Percentiles rank a stretch among this genome's conserved stretches.
phyloP scores from a whole-genome alignment of 2,329 filamentous ascomycete genomes.

The Sporothrix globosa region DNA sequence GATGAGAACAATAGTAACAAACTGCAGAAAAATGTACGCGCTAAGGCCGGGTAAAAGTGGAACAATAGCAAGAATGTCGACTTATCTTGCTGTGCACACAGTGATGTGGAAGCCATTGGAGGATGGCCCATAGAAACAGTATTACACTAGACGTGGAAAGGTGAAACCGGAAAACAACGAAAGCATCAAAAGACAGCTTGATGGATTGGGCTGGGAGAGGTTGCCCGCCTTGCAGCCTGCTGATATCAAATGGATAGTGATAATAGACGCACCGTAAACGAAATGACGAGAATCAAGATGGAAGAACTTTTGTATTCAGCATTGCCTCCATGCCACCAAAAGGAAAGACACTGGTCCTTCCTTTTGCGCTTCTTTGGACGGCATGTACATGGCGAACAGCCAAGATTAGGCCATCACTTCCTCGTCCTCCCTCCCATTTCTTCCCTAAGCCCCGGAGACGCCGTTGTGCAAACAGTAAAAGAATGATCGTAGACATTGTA shows the following conservation, averaged over 20 bases:
- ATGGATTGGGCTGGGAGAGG: background rate
- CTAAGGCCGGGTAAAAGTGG: conserved; percentile 28
- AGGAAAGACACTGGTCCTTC: conserved; percentile 17
- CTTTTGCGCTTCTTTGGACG: background rate
- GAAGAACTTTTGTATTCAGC: conserved; percentile 27
- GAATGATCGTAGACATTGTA: background rate
- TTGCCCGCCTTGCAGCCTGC: background rate
- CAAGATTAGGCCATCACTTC: background rate
- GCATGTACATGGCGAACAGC: background rate
- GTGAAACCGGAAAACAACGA: background rate
- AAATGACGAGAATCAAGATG: background rate
- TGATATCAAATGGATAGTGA: too few relatives aligned
- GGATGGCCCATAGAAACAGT: background rate
- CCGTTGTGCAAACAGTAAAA: conserved; percentile 19
- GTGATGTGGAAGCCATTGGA: background rate
- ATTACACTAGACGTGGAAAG: background rate
- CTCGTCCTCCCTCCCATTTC: background rate
- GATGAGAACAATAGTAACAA: conserved; percentile 28
- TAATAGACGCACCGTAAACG: background rate
- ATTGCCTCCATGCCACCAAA: conserved; percentile 6
- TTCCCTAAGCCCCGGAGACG: conserved; percentile 24
- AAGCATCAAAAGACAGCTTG: background rate
- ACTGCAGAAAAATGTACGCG: background rate
- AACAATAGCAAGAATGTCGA: conserved; percentile 26
- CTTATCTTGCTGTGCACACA: background rate